Base-by-base conservation (phyloP, 495 filamentous ascomycete genomes). In the Aspergillus hancockii region DNA sequence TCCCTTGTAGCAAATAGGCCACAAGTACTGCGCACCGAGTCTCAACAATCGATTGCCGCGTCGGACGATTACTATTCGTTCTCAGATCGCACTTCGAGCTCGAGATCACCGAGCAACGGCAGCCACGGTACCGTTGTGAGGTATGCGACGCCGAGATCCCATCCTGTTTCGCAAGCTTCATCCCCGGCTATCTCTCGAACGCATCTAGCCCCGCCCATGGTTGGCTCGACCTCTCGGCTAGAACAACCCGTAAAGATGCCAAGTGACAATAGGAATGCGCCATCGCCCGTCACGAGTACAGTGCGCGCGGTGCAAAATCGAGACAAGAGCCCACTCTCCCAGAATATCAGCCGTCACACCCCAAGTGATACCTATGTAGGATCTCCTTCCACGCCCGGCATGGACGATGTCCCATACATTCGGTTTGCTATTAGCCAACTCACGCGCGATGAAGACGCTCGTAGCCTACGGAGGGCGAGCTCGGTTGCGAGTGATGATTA, bases 351-450 rank as follows among this genome's bases (percentile, higher is more conserved):
- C 60, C 63, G 71, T 38, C 67, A 58, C 58, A 60, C 62, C 0
- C 63, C 69, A 28, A 72, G 72, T 54, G 73, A 77, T 38, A 60
- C 50, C 47, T 74, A 73, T 56, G 67, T 67, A 6, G 71, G 75
- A 8, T 65, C 68, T 8, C 75, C 80, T 30, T 78, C 84, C 1
- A 88, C 88, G 1, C 88, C 88, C 0, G 85, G 80, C 13, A 65
- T 83, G 46, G 87, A 90, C 60, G 83, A 89, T 67, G 86, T 83
- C 31, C 86, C 87, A 14, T 90, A 86, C 64, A 85, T 91, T 49
- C 85, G 81, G 31, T 90, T 88, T 67, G 88, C 88, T 36, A 85
- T 91, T 50, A 85, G 89, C 52, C 88, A 90, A 65, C 76, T 91
- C 53, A 90, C 88, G 8, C 72, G 83, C 23, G 84, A 90, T 61